Evolutionary conservation across 2,329 filamentous ascomycete genomes (phyloP).

Genomic region (Fusarium decemcellulare): DNA sequence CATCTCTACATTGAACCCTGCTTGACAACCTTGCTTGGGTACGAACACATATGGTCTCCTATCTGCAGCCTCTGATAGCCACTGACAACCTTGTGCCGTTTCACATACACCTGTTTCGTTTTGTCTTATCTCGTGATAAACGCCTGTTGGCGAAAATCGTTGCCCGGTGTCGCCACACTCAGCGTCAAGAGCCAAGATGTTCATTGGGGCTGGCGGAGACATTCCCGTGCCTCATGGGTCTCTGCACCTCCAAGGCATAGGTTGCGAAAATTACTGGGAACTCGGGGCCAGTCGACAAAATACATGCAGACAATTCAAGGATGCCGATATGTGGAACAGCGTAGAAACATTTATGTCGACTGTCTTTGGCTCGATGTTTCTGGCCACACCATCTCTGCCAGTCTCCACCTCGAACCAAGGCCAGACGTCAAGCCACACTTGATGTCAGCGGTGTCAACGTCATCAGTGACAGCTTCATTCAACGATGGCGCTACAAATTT

Average conservation of each 20-base stretch:
- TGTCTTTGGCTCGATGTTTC: background rate
- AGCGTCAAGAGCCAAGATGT: slow-evolving; percentile 5
- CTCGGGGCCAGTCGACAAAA: background rate
- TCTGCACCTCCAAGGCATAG: background rate
- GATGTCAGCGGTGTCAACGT: slow-evolving; percentile 29
- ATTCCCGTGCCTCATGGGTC: background rate
- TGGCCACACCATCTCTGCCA: background rate
- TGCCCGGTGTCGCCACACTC: slow-evolving; percentile 7
- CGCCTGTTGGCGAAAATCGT: slow-evolving; percentile 12
- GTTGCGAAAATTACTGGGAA: background rate
- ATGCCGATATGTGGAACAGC: background rate
- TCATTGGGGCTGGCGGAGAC: slow-evolving; percentile 3
- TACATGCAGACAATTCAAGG: background rate
- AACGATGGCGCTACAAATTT: slow-evolving; percentile 34
- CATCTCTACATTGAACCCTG: background rate
- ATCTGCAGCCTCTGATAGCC: background rate
- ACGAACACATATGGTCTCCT: background rate
- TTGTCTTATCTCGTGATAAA: slow-evolving; percentile 10
- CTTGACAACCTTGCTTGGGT: background rate
- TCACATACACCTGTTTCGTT: slow-evolving; percentile 15
- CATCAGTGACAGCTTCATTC: slow-evolving; percentile 32
- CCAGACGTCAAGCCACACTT: slow-evolving; percentile 25
- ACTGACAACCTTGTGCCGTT: background rate
- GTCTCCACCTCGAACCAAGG: slow-evolving; percentile 34
- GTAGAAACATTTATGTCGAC: background rate